These are phyloP conservation scores for Eudorina sp. DNA, from an alignment of 139 green algal genomes.

Conservation along the genomic window DNA sequence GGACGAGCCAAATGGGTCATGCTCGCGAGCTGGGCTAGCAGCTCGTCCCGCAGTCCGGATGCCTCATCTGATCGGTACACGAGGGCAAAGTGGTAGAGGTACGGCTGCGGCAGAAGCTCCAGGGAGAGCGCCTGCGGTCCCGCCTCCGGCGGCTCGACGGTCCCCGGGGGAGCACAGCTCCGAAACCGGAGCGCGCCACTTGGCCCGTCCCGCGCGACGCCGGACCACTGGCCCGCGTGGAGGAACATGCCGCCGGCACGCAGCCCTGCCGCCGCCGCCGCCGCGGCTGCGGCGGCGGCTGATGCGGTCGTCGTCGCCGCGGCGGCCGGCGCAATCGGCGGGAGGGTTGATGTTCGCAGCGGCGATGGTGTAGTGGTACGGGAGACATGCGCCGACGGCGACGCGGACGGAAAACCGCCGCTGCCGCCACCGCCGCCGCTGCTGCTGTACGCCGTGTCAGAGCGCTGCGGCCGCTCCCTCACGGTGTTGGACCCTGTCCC, in stretches of 20 bases:
- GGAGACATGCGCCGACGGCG: not conserved
- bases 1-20: not conserved
- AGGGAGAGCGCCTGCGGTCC: not conserved
- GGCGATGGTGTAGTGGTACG: not conserved
- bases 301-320: no score
- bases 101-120: slow-evolving; percentile 11
- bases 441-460: not conserved
- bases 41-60: not conserved
- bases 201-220: no score
- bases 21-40: not conserved
- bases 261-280: no score
- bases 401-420: not conserved
- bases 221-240: not conserved
- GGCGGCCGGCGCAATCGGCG: not conserved
- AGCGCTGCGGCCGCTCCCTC: no score
- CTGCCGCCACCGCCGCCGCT: not conserved
- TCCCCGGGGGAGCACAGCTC: not conserved
- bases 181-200: not conserved
- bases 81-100: not conserved
- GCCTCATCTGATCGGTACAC: not conserved
- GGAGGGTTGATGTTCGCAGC: not conserved
- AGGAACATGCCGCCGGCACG: not conserved
- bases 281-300: not conserved
- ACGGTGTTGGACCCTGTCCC: no score
- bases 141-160: not conserved